phyloP scores from a whole-genome alignment of 2,329 filamentous ascomycete genomes.

The Colletotrichum siamense region DNA sequence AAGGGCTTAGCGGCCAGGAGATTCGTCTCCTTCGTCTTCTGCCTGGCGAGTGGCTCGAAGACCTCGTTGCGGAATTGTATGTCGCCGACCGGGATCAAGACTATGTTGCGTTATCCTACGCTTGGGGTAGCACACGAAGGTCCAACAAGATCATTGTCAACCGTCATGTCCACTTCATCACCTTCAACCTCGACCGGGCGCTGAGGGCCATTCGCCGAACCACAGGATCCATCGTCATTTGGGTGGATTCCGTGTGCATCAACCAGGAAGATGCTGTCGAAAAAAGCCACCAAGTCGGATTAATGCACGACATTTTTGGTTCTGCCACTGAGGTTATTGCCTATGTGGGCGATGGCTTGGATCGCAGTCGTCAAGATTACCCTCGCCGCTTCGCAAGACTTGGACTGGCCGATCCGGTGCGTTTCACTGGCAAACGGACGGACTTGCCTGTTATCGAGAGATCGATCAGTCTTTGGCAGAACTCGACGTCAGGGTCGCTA shows the following conservation, averaged over 20 bases:
- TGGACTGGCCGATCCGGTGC: neutral
- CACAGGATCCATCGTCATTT: neutral
- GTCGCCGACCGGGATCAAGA: neutral
- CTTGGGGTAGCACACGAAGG: constrained; percentile 28
- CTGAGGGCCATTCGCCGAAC: constrained; percentile 27
- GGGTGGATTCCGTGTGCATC: constrained; percentile 24
- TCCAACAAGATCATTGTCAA: constrained; percentile 26
- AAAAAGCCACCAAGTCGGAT: constrained; percentile 15
- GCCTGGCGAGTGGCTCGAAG: constrained; percentile 14
- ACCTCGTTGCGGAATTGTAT: neutral
- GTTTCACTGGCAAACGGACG: neutral
- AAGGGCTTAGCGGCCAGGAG: neutral
- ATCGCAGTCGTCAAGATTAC: constrained; percentile 7
- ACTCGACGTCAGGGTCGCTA: neutral
- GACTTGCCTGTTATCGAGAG: neutral
- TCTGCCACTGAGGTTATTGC: neutral
- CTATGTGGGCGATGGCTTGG: constrained; percentile 8
- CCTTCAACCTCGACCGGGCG: constrained; percentile 31
- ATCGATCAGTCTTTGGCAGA: neutral
- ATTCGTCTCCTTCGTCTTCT: constrained; percentile 12
- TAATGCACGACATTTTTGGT: constrained; percentile 18
- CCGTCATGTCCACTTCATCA: constrained; percentile 24
- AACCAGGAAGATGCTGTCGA: constrained; percentile 17
- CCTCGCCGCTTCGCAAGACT: neutral
- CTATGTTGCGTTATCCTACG: constrained; percentile 32